These are phyloP conservation scores for Elongisporangium prolatum DNA, from an alignment of 352 stramenopile genomes.

Conservation along the genomic window DNA sequence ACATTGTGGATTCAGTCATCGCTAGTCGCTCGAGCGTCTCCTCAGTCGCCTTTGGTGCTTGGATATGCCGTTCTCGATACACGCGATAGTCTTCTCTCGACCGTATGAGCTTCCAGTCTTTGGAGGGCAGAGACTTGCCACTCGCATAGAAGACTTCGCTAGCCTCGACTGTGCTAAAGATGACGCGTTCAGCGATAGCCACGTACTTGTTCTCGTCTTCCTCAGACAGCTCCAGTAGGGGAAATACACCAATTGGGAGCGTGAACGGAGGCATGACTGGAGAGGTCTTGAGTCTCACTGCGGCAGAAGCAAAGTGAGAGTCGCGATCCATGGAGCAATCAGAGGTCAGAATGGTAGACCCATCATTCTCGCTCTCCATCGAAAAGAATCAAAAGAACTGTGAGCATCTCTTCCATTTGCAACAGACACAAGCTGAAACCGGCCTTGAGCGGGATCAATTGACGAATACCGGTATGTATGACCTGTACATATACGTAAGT, in stretches of 20 bases:
- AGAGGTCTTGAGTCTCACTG: constrained; percentile 6
- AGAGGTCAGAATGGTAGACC: neutral
- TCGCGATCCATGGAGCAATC: neutral
- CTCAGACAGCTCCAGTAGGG: constrained; percentile 18
- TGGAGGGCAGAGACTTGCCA: constrained; percentile 15
- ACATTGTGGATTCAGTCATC: neutral
- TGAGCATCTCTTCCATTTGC: neutral
- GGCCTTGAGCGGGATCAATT: neutral
- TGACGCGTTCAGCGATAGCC: constrained; percentile 29
- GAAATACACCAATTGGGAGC: constrained; percentile 30
- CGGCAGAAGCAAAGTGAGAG: neutral
- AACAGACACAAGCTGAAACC: neutral
- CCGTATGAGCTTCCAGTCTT: constrained; percentile 32
- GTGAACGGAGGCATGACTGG: constrained; percentile 32
- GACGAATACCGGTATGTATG: neutral
- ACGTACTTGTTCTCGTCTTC: constrained; percentile 19
- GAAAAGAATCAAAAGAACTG: neutral
- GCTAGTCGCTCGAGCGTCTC: neutral
- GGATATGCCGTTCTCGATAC: constrained; percentile 17
- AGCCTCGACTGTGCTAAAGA: constrained; percentile 32
- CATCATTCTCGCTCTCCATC: neutral
- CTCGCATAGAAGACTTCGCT: constrained; percentile 31
- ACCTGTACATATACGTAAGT: no score
- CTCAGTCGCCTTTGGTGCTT: constrained; percentile 1
- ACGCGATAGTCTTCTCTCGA: constrained; percentile 34